These are phyloP conservation scores for Brasilioporus rufonigricans DNA, from an alignment of 768 basidiomycete species.

Conservation along the genomic window DNA sequence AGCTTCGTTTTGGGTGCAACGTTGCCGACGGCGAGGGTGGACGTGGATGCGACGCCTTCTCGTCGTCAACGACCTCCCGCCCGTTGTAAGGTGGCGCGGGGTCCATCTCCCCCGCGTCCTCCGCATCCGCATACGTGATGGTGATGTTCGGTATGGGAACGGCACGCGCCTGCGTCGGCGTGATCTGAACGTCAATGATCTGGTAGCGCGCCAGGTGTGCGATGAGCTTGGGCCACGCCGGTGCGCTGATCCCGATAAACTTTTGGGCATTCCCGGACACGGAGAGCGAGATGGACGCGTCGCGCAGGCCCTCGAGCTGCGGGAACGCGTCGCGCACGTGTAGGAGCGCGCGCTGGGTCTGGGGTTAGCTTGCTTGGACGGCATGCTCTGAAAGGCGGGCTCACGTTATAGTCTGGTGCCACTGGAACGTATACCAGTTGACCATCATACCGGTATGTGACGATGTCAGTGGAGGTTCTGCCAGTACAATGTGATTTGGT, in stretches of 20 bases:
- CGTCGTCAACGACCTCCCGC: neutral
- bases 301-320: slow-evolving; percentile 35
- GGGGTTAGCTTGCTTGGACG: neutral
- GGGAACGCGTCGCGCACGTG: slow-evolving; percentile 51
- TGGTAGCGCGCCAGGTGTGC: slow-evolving; percentile 44
- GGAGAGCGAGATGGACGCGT: slow-evolving; percentile 45
- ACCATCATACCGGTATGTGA: slow-evolving; percentile 46
- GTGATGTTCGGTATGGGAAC: slow-evolving; percentile 28
- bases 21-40: neutral
- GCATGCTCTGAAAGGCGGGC: slow-evolving; percentile 7
- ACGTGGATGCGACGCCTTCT: slow-evolving; percentile 10
- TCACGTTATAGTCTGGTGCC: slow-evolving; percentile 42
- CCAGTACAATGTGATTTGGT: neutral
- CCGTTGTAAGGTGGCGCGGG: slow-evolving; percentile 41
- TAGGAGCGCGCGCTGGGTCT: slow-evolving; percentile 45
- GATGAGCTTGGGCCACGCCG: slow-evolving; percentile 47
- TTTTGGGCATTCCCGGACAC: slow-evolving; percentile 34
- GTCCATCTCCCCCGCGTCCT: slow-evolving; percentile 8
- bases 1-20: slow-evolving; percentile 4
- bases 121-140: slow-evolving; percentile 21
- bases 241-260: slow-evolving; percentile 48
- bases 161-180: neutral
- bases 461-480: slow-evolving; percentile 35
- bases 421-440: slow-evolving; percentile 53
- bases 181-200: slow-evolving; percentile 43